These are phyloP conservation scores for Russula foetens DNA, from an alignment of 768 basidiomycete species.

Conservation along the genomic window DNA sequence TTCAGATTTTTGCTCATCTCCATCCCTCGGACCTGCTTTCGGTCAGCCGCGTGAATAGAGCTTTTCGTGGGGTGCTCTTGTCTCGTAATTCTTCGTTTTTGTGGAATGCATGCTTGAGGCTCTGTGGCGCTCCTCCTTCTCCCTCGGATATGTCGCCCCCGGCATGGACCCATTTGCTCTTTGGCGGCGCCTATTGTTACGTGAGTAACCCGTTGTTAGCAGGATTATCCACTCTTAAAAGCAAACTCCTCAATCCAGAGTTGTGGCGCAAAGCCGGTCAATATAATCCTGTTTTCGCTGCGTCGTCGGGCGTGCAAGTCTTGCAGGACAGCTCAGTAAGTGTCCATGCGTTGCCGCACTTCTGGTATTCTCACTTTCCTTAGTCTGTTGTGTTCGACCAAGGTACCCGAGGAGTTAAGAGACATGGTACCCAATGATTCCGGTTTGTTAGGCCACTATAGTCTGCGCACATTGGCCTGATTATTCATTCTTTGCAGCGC, in stretches of 20 bases:
- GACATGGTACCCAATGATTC: background rate
- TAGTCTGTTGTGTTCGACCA: background rate
- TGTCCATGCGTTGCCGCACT: background rate
- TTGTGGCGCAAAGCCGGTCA: constrained; percentile 13
- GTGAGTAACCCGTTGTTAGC: background rate
- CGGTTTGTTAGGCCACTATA: background rate
- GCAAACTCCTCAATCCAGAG: background rate
- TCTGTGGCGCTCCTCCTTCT: background rate
- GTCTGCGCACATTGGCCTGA: background rate
- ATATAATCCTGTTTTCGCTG: constrained; percentile 8
- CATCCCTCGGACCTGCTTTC: constrained; percentile 27
- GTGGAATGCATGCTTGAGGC: constrained; percentile 21
- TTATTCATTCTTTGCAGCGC: too few relatives aligned
- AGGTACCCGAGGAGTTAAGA: background rate
- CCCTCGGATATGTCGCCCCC: constrained; percentile 10
- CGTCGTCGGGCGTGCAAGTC: constrained; percentile 16
- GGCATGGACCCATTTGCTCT: constrained; percentile 13
- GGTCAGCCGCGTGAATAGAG: constrained; percentile 26
- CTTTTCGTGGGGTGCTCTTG: constrained; percentile 25
- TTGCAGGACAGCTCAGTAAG: constrained; percentile 10
- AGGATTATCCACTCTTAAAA: background rate
- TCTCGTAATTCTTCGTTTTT: constrained; percentile 19
- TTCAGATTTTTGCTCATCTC: constrained; percentile 27
- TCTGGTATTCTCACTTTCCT: background rate
- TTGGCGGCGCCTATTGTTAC: constrained; percentile 13